Conservation (phyloP, 495 filamentous ascomycete genomes). For the Penicillium riverlandense region DNA sequence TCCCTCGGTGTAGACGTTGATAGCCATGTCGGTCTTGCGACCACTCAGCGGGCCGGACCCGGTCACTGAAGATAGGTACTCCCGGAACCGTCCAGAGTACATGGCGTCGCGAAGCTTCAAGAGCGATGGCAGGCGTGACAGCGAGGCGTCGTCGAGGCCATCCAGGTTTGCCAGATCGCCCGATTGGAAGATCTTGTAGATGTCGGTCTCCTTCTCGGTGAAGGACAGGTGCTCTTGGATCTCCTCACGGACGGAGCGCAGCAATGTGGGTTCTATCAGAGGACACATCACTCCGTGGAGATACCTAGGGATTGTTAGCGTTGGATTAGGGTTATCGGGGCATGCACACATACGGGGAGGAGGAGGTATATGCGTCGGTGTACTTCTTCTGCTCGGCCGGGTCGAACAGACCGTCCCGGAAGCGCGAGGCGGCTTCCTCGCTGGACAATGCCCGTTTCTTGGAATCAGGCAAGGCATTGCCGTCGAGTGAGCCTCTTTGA, state of each 20-base stretch:
- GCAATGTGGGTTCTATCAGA: slow-evolving; percentile 69
- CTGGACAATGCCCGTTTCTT: slow-evolving; percentile 49
- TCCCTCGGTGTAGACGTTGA: slow-evolving; percentile 95
- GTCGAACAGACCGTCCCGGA: slow-evolving; percentile 74
- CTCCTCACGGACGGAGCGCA: slow-evolving; percentile 82
- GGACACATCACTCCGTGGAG: slow-evolving; percentile 82
- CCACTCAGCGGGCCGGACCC: slow-evolving; percentile 82
- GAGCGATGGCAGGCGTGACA: slow-evolving; percentile 76
- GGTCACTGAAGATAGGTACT: slow-evolving; percentile 79
- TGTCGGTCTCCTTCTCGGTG: slow-evolving; percentile 98
- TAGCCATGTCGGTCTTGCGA: slow-evolving; percentile 97
- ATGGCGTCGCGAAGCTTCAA: slow-evolving; percentile 83
- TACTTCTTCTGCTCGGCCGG: slow-evolving; percentile 58
- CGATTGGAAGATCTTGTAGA: slow-evolving; percentile 99
- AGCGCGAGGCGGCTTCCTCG: slow-evolving; percentile 43
- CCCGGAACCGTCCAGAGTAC: slow-evolving; percentile 83
- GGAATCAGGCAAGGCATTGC: slow-evolving; percentile 34
- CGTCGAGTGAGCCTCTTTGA: slow-evolving; percentile 18
- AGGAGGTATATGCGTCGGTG: slow-evolving; percentile 60
- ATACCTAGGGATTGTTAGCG: slow-evolving; percentile 44
- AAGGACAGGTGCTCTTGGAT: slow-evolving; percentile 85
- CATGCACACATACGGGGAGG: slow-evolving; percentile 50
- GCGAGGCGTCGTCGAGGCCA: slow-evolving; percentile 75
- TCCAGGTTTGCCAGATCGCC: slow-evolving; percentile 96
- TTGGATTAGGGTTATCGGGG: slow-evolving; percentile 2